Base-by-base conservation (phyloP, 345 rosid genomes). In the Citrus australasica region DNA sequence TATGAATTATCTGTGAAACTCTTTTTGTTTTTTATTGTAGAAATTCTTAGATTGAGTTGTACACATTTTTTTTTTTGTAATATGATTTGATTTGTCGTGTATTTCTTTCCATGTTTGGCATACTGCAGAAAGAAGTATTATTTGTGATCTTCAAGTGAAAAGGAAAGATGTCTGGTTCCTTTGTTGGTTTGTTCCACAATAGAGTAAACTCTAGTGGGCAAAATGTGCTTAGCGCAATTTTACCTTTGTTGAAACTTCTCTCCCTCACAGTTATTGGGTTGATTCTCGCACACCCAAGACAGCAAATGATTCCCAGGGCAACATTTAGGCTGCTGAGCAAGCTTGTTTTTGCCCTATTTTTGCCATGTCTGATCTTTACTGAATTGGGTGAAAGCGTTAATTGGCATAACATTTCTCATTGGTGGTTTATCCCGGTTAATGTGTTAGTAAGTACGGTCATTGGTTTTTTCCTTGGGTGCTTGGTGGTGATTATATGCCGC, bases 371-470 rank as follows among this genome's bases (percentile, higher is more conserved):
- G 6, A 94, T 94, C 76, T 96, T 96, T 72, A 91, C 98, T 2
- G 94, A 91, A 87, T 89, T 94, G 16, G 99, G 97, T 38, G 97
- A 91, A 88, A 86, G 85, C 80, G 88, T 94, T 78, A 87, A 97
- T 1, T 70, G 92, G 2, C 76, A 83, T 6, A 91, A 86, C 80
- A 76, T 91, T 40, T 67, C 70, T 59, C 85, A 77, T 19, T 91
- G 98, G 99, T 96, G 98, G 98, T 90, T 96, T 79, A 92, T 96
- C 77, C 99, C 99, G 0, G 90, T 92, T 59, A 94, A 92, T 82
- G 98, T 96, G 66, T 48, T 96, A 17, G 53, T 94, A 53, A 91
- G 98, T 78, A 89, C 97, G 4, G 1, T 87, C 3, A 75, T 89
- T 22, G 99, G 94, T 14, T 85, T 88, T 74, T 80, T 94, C 2